Conservation (phyloP, 2,329 filamentous ascomycete species). For the Sclerotinia sclerotiorum region DNA sequence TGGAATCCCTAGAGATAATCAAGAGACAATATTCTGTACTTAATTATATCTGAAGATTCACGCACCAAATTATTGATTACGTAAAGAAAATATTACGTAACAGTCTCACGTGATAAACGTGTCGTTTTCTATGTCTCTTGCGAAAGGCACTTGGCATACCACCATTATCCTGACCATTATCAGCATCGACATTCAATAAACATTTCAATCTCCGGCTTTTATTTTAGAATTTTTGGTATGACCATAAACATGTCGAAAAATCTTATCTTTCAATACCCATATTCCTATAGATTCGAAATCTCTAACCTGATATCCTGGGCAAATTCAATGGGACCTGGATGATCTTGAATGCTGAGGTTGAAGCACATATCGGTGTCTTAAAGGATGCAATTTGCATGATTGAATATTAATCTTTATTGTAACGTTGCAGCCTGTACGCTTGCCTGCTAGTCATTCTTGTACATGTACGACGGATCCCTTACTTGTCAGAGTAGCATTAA, state of each 20-base stretch:
- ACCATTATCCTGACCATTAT: no score
- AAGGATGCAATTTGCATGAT: not conserved
- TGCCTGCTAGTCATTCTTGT: not conserved
- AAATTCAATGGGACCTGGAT: not conserved
- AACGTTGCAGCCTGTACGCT: not conserved
- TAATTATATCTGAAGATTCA: not conserved
- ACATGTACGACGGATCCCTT: constrained; percentile 2
- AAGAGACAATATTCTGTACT: not conserved
- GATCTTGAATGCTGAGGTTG: no score
- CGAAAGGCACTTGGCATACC: not conserved
- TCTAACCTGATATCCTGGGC: not conserved
- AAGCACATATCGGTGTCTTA: not conserved
- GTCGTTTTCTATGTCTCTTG: not conserved
- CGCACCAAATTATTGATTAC: not conserved
- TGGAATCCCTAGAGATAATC: not conserved
- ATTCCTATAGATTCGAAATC: not conserved
- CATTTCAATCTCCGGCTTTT: no score
- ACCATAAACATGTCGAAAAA: not conserved
- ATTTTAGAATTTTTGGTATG: not conserved
- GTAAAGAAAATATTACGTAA: not conserved
- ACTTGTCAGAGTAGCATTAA: constrained; percentile 5
- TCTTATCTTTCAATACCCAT: not conserved
- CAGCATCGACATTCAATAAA: not conserved
- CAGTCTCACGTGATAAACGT: not conserved
- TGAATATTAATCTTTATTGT: not conserved